Conservation (phyloP, 2,329 filamentous ascomycete genomes). For the Sporothrix brasiliensis region DNA sequence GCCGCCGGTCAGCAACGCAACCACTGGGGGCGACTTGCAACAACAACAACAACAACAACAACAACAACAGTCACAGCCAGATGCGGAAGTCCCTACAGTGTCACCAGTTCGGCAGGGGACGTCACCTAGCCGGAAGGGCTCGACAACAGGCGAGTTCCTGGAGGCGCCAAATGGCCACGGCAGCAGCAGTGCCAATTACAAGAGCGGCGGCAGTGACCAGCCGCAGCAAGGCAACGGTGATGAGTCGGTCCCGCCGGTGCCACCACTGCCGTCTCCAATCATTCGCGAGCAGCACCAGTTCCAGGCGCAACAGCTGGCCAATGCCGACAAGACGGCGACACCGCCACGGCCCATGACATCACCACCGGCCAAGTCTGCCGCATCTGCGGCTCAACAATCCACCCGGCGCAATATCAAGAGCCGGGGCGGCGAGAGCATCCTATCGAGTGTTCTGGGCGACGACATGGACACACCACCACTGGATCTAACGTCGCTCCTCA, state of each 20-base stretch:
- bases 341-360: constrained; percentile 19
- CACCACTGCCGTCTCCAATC: constrained; percentile 52
- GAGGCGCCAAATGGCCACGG: constrained; percentile 22
- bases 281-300: constrained; percentile 35
- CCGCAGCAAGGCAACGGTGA: constrained; percentile 37
- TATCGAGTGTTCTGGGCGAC: constrained; percentile 39
- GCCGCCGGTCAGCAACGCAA: constrained; percentile 19
- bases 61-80: constrained; percentile 10
- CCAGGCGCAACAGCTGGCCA: constrained; percentile 26
- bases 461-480: constrained; percentile 46
- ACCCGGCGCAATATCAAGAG: constrained; percentile 48
- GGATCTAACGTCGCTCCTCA: constrained; percentile 55
- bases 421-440: constrained; percentile 47
- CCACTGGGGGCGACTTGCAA: background rate
- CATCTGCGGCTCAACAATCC: constrained; percentile 27
- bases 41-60: constrained; percentile 11
- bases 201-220: constrained; percentile 37
- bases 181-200: constrained; percentile 26
- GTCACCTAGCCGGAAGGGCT: constrained; percentile 25
- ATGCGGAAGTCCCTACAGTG: background rate
- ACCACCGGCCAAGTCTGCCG: constrained; percentile 23
- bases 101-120: background rate
- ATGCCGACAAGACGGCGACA: constrained; percentile 1
- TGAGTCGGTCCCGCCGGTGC: constrained; percentile 58
- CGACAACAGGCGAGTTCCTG: constrained; percentile 24